These are phyloP conservation scores for Fagus sylvatica DNA, from an alignment of 306 rosid species.

Conservation along the genomic window DNA sequence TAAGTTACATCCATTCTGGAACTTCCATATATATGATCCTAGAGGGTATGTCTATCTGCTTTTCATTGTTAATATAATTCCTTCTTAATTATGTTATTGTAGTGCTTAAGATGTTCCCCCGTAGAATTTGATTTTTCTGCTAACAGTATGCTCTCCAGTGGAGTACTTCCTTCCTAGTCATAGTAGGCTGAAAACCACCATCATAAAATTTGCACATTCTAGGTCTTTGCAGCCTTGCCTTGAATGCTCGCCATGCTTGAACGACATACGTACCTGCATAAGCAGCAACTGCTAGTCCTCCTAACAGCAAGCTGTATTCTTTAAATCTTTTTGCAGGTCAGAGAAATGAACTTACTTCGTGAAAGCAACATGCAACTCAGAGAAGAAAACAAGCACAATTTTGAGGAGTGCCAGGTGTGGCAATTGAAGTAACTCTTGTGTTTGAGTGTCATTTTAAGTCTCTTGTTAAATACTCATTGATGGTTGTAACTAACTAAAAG, in stretches of 20 bases:
- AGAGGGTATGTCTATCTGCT: background rate
- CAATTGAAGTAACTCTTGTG: background rate
- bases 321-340: conserved; percentile 53
- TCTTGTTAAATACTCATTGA: background rate
- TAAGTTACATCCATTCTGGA: conserved; percentile 18
- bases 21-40: background rate
- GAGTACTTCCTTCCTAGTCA: conserved; percentile 73
- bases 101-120: background rate
- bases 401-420: conserved; percentile 91
- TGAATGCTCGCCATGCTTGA: conserved; percentile 76
- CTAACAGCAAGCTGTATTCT: conserved; percentile 1
- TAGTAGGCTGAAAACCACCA: conserved; percentile 74
- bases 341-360: conserved; percentile 92
- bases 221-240: conserved; percentile 52
- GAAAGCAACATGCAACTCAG: conserved; percentile 96
- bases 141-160: no score
- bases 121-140: background rate
- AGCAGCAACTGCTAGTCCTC: conserved; percentile 70
- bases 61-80: background rate
- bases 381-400: conserved; percentile 97
- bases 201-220: conserved; percentile 64
- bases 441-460: background rate
- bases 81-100: background rate
- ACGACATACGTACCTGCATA: conserved; percentile 67
- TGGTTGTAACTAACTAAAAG: conserved; percentile 7